phyloP scores from a whole-genome alignment of 2,329 filamentous ascomycete species.

The Aspergillus japonicus region DNA sequence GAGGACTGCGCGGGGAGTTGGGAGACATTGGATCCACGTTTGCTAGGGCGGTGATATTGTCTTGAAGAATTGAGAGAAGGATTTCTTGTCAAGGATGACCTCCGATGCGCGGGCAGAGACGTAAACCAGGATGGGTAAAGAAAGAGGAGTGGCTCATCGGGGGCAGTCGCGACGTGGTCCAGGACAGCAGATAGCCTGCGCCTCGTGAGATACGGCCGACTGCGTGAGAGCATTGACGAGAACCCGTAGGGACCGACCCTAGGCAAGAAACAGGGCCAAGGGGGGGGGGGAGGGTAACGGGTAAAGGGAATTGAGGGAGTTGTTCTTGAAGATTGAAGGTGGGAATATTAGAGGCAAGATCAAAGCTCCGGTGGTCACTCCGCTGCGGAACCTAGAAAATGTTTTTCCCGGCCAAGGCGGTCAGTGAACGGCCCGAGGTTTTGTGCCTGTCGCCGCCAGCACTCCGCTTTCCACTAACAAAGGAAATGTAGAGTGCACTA shows the following conservation, averaged over 20 bases:
- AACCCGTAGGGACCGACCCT: slow-evolving; percentile 13
- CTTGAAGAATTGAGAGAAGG: background rate
- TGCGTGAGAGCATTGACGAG: slow-evolving; percentile 45
- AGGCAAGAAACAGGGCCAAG: slow-evolving; percentile 17
- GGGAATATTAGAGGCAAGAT: background rate
- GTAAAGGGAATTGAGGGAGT: background rate
- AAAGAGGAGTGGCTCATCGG: slow-evolving; percentile 47
- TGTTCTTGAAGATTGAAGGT: background rate
- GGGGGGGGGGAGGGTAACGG: background rate
- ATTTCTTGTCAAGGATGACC: slow-evolving; percentile 14
- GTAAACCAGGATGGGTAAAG: slow-evolving; percentile 46
- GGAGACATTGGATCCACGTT: background rate
- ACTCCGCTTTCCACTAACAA: background rate
- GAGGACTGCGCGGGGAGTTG: background rate
- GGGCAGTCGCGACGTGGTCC: slow-evolving; percentile 37
- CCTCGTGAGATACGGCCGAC: slow-evolving; percentile 42
- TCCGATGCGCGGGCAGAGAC: slow-evolving; percentile 26
- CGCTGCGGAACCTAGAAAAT: background rate
- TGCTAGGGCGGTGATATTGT: background rate
- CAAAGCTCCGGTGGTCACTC: background rate
- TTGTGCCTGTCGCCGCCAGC: background rate
- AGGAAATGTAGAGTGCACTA: too few species aligned
- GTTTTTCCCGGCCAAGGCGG: background rate
- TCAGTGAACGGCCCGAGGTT: background rate
- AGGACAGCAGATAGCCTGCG: slow-evolving; percentile 36